A percentile compares a stretch with the other conserved stretches of the same genome.
phyloP scores from a whole-genome alignment of 805 yeast species.

The Ogataea glucozyma region DNA sequence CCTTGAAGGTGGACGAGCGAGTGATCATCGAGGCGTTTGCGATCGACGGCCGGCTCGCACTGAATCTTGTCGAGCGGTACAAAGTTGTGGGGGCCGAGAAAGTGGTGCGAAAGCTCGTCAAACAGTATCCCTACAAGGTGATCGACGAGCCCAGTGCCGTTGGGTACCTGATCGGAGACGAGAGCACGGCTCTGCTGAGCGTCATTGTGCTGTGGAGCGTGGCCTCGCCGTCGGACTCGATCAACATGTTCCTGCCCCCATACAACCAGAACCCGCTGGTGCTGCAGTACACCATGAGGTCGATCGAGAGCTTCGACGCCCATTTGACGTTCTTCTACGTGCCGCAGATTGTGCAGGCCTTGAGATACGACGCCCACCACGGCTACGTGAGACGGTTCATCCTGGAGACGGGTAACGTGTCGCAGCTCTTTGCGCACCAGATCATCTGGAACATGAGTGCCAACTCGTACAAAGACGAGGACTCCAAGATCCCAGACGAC shows the following conservation, averaged over 20 bases:
- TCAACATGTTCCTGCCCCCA: conserved; percentile 78
- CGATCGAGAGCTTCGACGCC: conserved; percentile 84
- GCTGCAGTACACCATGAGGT: conserved; percentile 86
- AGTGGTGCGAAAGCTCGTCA: conserved; percentile 46
- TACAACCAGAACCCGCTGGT: conserved; percentile 64
- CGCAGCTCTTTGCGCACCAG: conserved; percentile 93
- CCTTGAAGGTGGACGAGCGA: conserved; percentile 38
- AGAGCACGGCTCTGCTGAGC: conserved; percentile 16
- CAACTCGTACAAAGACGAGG: conserved; percentile 88
- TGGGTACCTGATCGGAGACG: conserved; percentile 44
- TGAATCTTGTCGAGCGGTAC: conserved; percentile 64
- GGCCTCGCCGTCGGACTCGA: conserved; percentile 79
- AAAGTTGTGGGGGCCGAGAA: conserved; percentile 40
- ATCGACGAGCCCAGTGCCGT: conserved; percentile 59
- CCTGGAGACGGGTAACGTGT: conserved; percentile 86
- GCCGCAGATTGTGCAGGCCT: conserved; percentile 94
- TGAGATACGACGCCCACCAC: conserved; percentile 67
- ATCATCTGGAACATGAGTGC: conserved; percentile 98
- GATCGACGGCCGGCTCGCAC: conserved; percentile 71
- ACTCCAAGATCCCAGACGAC: conserved; percentile 73
- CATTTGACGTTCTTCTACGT: conserved; percentile 92
- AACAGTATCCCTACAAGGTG: conserved; percentile 59
- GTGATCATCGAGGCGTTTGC: conserved; percentile 59
- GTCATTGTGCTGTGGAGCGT: conserved; percentile 62
- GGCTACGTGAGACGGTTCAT: conserved; percentile 90